Evolutionary conservation across 1,284 basidiomycete genomes (phyloP).

Genomic region (Gomphus bonarii): DNA sequence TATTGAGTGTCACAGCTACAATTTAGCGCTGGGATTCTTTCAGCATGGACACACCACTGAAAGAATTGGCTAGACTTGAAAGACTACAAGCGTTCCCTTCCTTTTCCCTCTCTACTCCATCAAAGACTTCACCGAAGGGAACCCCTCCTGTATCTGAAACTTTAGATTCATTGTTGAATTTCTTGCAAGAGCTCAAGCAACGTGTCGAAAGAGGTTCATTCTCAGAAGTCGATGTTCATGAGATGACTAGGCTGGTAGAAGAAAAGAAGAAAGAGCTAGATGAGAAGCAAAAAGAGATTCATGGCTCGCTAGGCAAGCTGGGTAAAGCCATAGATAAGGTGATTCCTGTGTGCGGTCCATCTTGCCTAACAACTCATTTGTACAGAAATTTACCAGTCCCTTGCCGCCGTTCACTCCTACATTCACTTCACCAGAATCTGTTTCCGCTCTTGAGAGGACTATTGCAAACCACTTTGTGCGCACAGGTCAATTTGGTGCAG

Average conservation of each 20-base stretch:
- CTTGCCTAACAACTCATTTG: background rate
- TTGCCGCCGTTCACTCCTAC: conserved; percentile 61
- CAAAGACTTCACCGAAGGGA: conserved; percentile 26
- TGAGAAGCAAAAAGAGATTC: conserved; percentile 80
- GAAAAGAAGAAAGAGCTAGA: conserved; percentile 75
- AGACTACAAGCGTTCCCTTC: conserved; percentile 36
- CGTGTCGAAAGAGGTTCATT: conserved; percentile 43
- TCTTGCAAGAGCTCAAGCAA: conserved; percentile 49
- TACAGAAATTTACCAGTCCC: conserved; percentile 58
- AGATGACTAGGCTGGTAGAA: conserved; percentile 52
- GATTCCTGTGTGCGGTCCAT: conserved; percentile 6
- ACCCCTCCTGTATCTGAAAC: conserved; percentile 47
- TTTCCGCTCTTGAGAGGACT: conserved; percentile 57
- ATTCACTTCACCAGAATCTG: conserved; percentile 52
- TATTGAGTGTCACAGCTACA: background rate
- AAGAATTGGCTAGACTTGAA: conserved; percentile 66
- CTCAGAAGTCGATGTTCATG: conserved; percentile 37
- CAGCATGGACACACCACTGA: conserved; percentile 54
- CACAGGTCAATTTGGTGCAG: conserved; percentile 68
- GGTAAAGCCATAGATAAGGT: conserved; percentile 90
- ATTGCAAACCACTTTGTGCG: conserved; percentile 71
- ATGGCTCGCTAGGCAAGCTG: conserved; percentile 62
- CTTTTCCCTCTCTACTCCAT: conserved; percentile 23
- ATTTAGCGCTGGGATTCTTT: background rate
- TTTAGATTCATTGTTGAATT: conserved; percentile 56